Conservation (phyloP, 1,284 basidiomycete species). For the Ustilago curta region DNA sequence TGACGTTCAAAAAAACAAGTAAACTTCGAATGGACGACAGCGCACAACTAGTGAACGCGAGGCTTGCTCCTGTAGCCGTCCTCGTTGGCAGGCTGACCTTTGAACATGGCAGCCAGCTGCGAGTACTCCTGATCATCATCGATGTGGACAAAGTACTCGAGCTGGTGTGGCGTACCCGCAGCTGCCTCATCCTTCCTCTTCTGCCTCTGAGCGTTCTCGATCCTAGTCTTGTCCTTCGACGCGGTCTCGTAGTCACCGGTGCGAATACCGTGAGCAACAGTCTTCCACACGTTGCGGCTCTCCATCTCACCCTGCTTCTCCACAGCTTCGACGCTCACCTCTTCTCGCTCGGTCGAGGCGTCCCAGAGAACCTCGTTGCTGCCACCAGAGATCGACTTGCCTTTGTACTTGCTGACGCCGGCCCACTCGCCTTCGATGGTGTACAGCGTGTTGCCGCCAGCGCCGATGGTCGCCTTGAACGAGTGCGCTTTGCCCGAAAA, state of each 20-base stretch:
- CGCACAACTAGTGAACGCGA: conserved; percentile 16
- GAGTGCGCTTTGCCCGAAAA: conserved; percentile 92
- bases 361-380: conserved; percentile 72
- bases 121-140: conserved; percentile 69
- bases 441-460: conserved; percentile 72
- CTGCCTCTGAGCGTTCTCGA: conserved; percentile 96
- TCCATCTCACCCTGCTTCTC: conserved; percentile 83
- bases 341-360: conserved; percentile 74
- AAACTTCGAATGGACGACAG: not conserved
- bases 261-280: conserved; percentile 89
- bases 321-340: conserved; percentile 77
- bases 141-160: conserved; percentile 67
- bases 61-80: conserved; percentile 56
- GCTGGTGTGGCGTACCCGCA: conserved; percentile 78
- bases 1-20: not conserved
- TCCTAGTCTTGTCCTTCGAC: conserved; percentile 86
- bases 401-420: conserved; percentile 74
- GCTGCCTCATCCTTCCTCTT: conserved; percentile 84
- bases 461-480: conserved; percentile 83
- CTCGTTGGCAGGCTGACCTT: conserved; percentile 56
- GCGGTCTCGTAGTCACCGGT: conserved; percentile 93
- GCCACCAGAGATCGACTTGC: conserved; percentile 48
- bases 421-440: conserved; percentile 91
- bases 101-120: conserved; percentile 53
- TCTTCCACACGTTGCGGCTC: conserved; percentile 85